Conservation (phyloP, 2,329 filamentous ascomycete species). For the Neopestalotiopsis clavispora region DNA sequence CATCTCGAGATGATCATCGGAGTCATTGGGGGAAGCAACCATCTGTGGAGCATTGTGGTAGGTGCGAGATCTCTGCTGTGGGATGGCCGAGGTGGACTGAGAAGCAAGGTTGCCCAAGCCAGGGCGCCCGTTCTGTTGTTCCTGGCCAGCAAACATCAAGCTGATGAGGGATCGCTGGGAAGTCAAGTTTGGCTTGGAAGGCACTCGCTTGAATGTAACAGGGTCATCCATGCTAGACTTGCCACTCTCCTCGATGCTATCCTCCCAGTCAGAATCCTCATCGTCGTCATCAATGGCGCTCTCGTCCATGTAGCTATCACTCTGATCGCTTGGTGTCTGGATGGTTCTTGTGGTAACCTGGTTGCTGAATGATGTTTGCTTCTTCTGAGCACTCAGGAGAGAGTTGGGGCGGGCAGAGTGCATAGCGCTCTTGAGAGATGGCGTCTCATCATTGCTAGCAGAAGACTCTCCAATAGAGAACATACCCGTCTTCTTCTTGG, state of each 20-base stretch:
- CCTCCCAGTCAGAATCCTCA: slow-evolving; percentile 65
- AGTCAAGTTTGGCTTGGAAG: slow-evolving; percentile 83
- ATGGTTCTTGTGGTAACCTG: slow-evolving; percentile 73
- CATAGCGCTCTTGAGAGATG: slow-evolving; percentile 65
- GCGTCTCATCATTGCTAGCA: slow-evolving; percentile 71
- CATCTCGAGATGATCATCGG: slow-evolving; percentile 68
- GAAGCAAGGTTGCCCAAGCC: slow-evolving; percentile 72
- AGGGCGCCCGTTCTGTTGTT: slow-evolving; percentile 63
- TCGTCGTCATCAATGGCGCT: slow-evolving; percentile 80
- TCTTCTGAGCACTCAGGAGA: slow-evolving; percentile 60
- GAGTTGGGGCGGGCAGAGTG: slow-evolving; percentile 49
- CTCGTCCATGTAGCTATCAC: slow-evolving; percentile 74
- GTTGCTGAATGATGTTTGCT: slow-evolving; percentile 82
- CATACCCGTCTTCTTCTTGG: slow-evolving; percentile 42
- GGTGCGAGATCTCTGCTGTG: slow-evolving; percentile 64
- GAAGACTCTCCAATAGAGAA: slow-evolving; percentile 65
- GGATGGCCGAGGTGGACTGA: slow-evolving; percentile 71
- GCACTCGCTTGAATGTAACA: slow-evolving; percentile 85
- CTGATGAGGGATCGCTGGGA: slow-evolving; percentile 90
- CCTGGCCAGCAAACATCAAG: slow-evolving; percentile 79
- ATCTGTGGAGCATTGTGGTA: slow-evolving; percentile 47
- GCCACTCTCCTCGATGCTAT: slow-evolving; percentile 79
- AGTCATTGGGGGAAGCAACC: slow-evolving; percentile 60
- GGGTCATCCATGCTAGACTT: slow-evolving; percentile 83
- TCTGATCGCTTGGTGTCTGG: slow-evolving; percentile 60